Base-by-base conservation (phyloP, 345 rosid genomes). In the Alliaria petiolata region DNA sequence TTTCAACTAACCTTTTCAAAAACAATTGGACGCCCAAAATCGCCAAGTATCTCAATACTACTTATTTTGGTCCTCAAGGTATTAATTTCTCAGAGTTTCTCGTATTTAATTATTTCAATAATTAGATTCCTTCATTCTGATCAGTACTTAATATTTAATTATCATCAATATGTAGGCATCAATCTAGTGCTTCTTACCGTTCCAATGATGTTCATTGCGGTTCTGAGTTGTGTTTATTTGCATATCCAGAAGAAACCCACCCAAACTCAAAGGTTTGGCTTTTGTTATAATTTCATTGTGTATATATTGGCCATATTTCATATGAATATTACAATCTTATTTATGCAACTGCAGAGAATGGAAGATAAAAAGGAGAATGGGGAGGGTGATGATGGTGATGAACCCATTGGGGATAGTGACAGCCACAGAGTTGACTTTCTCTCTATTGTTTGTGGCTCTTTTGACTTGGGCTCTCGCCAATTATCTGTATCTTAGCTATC, bases 31-130 rank as follows among this genome's bases (percentile, higher is more conserved):
- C 73, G 2, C 84, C 89, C 7, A 80, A 76, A 33, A 69, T 85
- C 14, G 12, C 55, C 1, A 55, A 22, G 65, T 67, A 78, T 10
- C 74, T 87, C 61, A 85, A 71, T 25, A 77, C 95, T 7, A 75
- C 89, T 20, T 84, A 79, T 67, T 88, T 85, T 61, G 80, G 78
- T 68, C 80, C 45, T 53, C 90, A 83, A 78, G 92, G 95, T 88
- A 46, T 36, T 35, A 3, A 15, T 56, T 63, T 12, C 13, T 46
- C 31, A 22, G 3, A 10, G 6, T 16, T 51, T 11, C 4, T 42
- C 53, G 22, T 7, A 12, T 42, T 13, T n/a, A n/a, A n/a, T n/a
- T 20, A 39, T 5, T 45, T 60, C 5, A 3, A 11, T 8, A 26
- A 8, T 15, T 5, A 8, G 1, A 22, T 53, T 43, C 10, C 10